A percentile compares a stretch with the other conserved stretches of the same genome.
These are phyloP conservation scores for Nyctanthes arbortristis DNA, from an alignment of 257 asterid species.

Conservation along the genomic window DNA sequence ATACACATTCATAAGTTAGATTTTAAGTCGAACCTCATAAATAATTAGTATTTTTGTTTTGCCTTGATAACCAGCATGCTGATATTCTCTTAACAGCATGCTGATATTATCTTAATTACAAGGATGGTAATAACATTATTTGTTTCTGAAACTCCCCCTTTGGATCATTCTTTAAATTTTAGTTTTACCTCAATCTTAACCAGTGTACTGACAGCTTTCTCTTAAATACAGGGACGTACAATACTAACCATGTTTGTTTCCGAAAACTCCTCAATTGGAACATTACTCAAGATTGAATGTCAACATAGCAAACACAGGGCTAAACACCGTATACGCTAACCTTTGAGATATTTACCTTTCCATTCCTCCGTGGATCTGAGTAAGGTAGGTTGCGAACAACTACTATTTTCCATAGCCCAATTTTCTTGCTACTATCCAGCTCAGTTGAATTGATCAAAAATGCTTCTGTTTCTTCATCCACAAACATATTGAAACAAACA, in stretches of 20 bases:
- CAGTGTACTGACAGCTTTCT: not conserved
- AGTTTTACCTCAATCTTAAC: not conserved
- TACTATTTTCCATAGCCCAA: conserved; percentile 81
- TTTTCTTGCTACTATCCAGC: conserved; percentile 61
- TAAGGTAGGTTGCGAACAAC: conserved; percentile 82
- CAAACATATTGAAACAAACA: conserved; percentile 84
- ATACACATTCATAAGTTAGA: not conserved
- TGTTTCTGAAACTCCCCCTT: no score
- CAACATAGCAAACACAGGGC: not conserved
- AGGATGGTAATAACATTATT: no score
- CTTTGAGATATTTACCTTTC: conserved; percentile 61
- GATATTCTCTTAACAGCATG: no score
- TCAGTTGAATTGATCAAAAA: conserved; percentile 61
- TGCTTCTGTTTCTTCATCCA: conserved; percentile 71
- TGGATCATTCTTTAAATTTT: no score
- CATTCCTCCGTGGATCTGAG: conserved; percentile 87
- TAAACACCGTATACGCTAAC: not conserved
- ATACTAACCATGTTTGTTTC: not conserved
- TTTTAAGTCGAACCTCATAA: not conserved
- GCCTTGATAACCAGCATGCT: no score
- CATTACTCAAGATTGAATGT: conserved; percentile 4
- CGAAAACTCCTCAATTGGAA: not conserved
- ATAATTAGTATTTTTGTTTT: not conserved
- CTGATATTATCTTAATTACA: no score
- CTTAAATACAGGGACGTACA: not conserved